Conservation (phyloP, 306 rosid species). For the Prinsepia uniflora region DNA sequence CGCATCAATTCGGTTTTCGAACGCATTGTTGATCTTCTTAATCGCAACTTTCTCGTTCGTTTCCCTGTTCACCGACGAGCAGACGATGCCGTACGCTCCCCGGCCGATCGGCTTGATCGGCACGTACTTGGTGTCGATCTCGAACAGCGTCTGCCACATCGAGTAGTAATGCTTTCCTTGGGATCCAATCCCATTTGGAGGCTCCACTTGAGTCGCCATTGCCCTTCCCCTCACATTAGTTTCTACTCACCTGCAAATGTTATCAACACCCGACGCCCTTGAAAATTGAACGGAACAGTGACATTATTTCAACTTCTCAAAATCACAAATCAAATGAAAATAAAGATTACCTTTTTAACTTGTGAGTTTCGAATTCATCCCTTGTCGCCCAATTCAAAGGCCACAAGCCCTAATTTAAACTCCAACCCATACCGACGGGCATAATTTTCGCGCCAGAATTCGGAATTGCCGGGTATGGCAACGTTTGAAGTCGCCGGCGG, state of each 20-base stretch:
- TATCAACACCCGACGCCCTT: neutral
- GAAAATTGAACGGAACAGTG: too few relatives aligned
- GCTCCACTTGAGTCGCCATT: conserved; percentile 91
- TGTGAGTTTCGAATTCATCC: neutral
- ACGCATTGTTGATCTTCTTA: conserved; percentile 76
- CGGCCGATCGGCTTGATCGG: conserved; percentile 95
- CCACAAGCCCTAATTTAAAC: neutral
- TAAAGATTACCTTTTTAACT: conserved; percentile 4
- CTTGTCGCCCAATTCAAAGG: neutral
- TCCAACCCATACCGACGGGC: neutral
- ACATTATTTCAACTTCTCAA: too few relatives aligned
- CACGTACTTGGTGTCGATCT: conserved; percentile 79
- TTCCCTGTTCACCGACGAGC: conserved; percentile 79
- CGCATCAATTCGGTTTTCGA: conserved; percentile 82
- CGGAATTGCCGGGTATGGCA: neutral
- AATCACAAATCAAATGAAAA: neutral
- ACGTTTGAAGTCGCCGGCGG: neutral
- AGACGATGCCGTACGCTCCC: conserved; percentile 87
- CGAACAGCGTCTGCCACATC: conserved; percentile 91
- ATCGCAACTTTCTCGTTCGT: conserved; percentile 84
- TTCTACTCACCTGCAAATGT: neutral
- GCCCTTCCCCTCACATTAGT: conserved; percentile 25
- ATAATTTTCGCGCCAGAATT: conserved; percentile 24
- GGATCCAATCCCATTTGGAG: conserved; percentile 71
- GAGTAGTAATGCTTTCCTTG: conserved; percentile 82